Conservation (phyloP, 1,284 basidiomycete species). For the Somion occarium region DNA sequence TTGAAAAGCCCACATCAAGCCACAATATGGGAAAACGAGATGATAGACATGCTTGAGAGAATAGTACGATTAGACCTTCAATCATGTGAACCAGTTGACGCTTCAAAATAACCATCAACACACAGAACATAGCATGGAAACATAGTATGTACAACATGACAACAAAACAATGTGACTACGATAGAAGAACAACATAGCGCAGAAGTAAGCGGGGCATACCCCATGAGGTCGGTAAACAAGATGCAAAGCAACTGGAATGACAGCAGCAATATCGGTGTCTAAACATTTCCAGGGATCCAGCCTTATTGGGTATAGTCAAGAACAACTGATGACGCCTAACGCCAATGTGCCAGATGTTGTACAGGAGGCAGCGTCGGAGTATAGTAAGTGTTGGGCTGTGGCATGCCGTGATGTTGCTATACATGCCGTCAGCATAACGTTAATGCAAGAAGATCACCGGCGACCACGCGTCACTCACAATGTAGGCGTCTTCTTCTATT, state of each 20-base stretch:
- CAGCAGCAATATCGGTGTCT: conserved; percentile 3
- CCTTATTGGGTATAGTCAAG: conserved; percentile 32
- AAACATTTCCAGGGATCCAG: neutral
- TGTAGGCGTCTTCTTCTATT: conserved; percentile 63
- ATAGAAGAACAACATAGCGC: neutral
- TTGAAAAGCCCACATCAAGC: neutral
- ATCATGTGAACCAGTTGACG: conserved; percentile 1
- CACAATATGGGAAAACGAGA: neutral
- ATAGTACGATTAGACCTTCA: neutral
- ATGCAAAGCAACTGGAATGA: conserved; percentile 1
- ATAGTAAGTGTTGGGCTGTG: conserved; percentile 24
- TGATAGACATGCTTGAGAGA: neutral
- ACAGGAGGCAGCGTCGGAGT: conserved; percentile 18
- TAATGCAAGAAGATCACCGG: conserved; percentile 4
- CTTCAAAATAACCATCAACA: neutral
- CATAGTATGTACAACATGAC: neutral
- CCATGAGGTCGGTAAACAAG: neutral
- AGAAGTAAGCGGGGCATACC: neutral
- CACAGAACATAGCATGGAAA: neutral
- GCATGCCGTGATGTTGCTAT: conserved; percentile 19
- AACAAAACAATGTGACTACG: neutral
- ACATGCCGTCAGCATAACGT: conserved; percentile 11
- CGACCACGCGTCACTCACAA: conserved; percentile 34
- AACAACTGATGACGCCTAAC: conserved; percentile 54
- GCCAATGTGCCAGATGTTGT: conserved; percentile 35